Percentiles rank a stretch among this genome's conserved stretches.
Conservation (phyloP, 108 stramenopile genomes). For the Cyclotella sp. region DNA sequence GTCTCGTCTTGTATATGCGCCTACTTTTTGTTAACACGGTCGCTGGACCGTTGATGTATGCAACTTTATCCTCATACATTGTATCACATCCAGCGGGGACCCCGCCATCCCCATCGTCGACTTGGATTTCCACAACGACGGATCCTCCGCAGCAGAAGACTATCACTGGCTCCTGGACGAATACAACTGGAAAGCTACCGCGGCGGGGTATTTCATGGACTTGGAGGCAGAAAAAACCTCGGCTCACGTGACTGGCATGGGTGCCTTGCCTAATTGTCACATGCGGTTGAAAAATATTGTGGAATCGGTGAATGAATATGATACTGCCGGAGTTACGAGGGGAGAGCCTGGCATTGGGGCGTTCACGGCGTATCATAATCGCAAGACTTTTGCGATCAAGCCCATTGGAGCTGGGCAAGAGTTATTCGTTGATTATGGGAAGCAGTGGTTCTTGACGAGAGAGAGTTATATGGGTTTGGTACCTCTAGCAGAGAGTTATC, state of each 20-base stretch:
- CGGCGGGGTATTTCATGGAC: constrained; percentile 17
- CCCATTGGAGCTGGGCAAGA: constrained; percentile 63
- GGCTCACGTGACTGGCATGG: constrained; percentile 22
- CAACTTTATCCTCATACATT: too few relatives aligned
- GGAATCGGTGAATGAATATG: constrained; percentile 10
- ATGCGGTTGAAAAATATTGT: constrained; percentile 32
- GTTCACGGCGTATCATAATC: constrained; percentile 67
- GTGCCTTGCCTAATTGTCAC: constrained; percentile 38
- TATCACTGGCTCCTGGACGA: constrained; percentile 51
- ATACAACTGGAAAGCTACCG: constrained; percentile 58
- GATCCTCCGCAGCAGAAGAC: constrained; percentile 9
- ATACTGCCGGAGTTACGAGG: constrained; percentile 28
- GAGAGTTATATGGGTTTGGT: constrained; percentile 43
- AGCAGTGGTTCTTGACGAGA: constrained; percentile 58
- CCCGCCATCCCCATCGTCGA: constrained; percentile 61
- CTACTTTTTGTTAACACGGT: neutral
- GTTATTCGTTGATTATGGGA: constrained; percentile 76
- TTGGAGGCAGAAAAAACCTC: constrained; percentile 21
- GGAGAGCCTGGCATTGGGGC: constrained; percentile 71
- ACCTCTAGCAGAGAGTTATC: constrained; percentile 46
- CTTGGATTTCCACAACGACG: constrained; percentile 53
- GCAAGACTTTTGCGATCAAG: constrained; percentile 22
- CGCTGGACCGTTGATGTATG: too few relatives aligned
- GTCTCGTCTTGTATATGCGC: too few relatives aligned
- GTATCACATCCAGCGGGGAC: constrained; percentile 39